Conservation (phyloP, 371 early-diverging fungal species). For the Mortierella sp. region DNA sequence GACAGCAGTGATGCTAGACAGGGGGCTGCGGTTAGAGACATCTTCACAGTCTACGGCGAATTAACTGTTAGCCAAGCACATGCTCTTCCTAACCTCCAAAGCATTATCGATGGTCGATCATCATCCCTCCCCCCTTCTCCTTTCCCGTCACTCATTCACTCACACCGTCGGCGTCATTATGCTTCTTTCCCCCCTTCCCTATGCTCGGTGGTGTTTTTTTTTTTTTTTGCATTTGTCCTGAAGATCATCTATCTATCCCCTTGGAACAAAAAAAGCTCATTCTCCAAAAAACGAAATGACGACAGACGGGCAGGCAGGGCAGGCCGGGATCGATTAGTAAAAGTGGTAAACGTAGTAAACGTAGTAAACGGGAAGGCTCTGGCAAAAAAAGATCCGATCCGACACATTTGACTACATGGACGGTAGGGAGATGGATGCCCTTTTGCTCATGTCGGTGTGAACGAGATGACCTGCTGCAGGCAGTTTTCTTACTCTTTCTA, state of each 20-base stretch:
- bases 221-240: not conserved
- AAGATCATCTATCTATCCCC: not conserved
- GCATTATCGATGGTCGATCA: conserved; percentile 10
- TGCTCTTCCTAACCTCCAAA: too few species aligned
- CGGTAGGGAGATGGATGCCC: too few species aligned
- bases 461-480: not conserved
- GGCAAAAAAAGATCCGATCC: not conserved
- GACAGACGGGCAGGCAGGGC: not conserved
- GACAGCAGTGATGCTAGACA: too few species aligned
- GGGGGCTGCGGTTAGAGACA: too few species aligned
- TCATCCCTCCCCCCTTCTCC: not conserved
- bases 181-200: not conserved
- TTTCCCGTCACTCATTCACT: not conserved
- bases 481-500: not conserved
- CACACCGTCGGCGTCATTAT: too few species aligned
- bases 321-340: not conserved
- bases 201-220: not conserved
- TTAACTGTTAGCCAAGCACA: not conserved
- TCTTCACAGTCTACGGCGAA: not conserved
- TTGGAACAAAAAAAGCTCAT: not conserved
- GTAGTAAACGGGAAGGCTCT: not conserved
- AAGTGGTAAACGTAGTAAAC: not conserved
- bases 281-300: not conserved
- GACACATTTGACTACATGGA: too few species aligned
- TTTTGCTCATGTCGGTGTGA: not conserved